phyloP scores from a whole-genome alignment of 306 rosid genomes.

The Mucuna pruriens region DNA sequence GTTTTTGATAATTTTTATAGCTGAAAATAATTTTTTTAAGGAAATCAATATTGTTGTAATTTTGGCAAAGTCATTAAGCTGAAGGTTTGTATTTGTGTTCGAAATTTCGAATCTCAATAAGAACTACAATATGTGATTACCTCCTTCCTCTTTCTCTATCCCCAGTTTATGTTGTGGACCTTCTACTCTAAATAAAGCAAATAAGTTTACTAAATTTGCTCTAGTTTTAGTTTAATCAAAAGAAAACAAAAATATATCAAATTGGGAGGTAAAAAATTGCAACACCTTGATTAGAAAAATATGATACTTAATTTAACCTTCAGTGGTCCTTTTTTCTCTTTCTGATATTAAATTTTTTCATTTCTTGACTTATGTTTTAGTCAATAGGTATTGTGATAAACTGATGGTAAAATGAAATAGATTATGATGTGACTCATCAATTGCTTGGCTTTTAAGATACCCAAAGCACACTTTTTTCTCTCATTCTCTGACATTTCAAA shows the following conservation, averaged over 20 bases:
- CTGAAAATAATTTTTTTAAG: background rate
- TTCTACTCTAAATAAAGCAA: background rate
- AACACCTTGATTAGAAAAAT: background rate
- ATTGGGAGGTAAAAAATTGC: background rate
- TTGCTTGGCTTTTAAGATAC: background rate
- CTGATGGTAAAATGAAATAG: background rate
- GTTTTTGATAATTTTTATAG: background rate
- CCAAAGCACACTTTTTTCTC: background rate
- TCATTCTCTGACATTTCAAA: too few relatives aligned
- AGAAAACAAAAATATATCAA: background rate
- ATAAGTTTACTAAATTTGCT: background rate
- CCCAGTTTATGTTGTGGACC: background rate
- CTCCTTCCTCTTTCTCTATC: background rate
- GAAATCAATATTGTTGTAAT: background rate
- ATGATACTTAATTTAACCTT: background rate
- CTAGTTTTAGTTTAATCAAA: background rate
- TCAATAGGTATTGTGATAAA: conserved; percentile 5
- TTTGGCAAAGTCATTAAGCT: background rate
- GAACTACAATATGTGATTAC: background rate
- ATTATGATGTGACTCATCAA: background rate
- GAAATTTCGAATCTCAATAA: background rate
- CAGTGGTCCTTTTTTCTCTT: background rate
- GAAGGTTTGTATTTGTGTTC: background rate
- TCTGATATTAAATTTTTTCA: background rate
- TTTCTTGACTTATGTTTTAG: background rate